Percentiles rank a stretch among this genome's conserved stretches.
phyloP scores from a whole-genome alignment of 345 rosid species.

The Eucalyptus guilfoylei region DNA sequence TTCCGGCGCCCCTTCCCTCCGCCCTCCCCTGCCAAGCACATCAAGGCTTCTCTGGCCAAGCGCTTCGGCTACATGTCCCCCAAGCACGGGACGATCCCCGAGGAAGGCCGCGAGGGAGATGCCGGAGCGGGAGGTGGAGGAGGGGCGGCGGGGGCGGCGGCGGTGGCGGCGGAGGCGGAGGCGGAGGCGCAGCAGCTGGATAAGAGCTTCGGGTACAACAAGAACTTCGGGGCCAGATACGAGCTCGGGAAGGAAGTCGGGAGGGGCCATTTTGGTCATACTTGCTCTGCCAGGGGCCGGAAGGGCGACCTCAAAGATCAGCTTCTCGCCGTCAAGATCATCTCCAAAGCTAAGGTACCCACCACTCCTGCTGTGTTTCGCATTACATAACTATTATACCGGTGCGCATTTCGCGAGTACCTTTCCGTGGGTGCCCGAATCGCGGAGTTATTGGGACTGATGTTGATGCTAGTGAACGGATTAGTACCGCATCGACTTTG shows the following conservation, averaged over 20 bases:
- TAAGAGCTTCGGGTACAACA: conserved; percentile 75
- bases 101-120: not conserved
- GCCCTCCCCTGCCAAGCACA: conserved; percentile 97
- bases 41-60: conserved; percentile 8
- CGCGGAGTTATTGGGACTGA: not conserved
- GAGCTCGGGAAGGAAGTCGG: conserved; percentile 89
- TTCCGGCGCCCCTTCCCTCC: conserved; percentile 81
- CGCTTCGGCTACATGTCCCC: conserved; percentile 29
- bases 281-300: conserved; percentile 77
- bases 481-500: not conserved
- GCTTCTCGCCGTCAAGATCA: conserved; percentile 79
- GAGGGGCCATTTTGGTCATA: conserved; percentile 96
- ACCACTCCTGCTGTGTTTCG: not conserved
- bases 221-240: conserved; percentile 61
- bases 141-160: conserved; percentile 16
- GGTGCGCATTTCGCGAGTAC: not conserved
- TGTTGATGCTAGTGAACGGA: not conserved
- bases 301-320: conserved; percentile 75
- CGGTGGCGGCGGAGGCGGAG: conserved; percentile 23
- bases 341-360: conserved; percentile 75
- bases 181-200: conserved; percentile 38
- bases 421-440: not conserved
- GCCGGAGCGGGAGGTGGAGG: conserved; percentile 4
- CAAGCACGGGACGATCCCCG: conserved; percentile 20
- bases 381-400: not conserved